These are phyloP conservation scores for Hericium rajendrae DNA, from an alignment of 768 basidiomycete species.

Conservation along the genomic window DNA sequence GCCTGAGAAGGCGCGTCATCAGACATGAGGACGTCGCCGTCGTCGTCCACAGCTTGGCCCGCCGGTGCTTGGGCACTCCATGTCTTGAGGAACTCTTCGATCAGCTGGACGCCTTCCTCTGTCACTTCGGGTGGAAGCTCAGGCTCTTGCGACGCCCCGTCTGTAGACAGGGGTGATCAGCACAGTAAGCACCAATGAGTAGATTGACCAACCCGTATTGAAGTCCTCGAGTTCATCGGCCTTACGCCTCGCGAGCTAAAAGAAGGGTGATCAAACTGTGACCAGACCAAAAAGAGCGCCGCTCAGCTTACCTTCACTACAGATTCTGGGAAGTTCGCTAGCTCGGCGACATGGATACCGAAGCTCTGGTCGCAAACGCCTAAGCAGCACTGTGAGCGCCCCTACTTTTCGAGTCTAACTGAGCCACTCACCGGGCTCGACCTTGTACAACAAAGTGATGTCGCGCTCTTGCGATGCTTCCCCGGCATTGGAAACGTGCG, in stretches of 20 bases:
- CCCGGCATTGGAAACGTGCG: constrained; percentile 62
- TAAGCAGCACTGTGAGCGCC: constrained; percentile 17
- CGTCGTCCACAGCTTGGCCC: constrained; percentile 23
- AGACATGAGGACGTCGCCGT: constrained; percentile 40
- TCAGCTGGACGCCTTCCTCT: constrained; percentile 71
- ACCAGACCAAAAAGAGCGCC: neutral
- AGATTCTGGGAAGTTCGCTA: constrained; percentile 96
- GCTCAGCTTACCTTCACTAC: constrained; percentile 63
- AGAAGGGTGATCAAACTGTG: neutral
- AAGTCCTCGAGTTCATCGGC: constrained; percentile 90
- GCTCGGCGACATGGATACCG: constrained; percentile 93
- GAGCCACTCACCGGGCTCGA: constrained; percentile 56
- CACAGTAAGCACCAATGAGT: neutral
- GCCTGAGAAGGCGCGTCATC: constrained; percentile 24
- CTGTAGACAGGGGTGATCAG: neutral
- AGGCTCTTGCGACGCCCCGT: constrained; percentile 20
- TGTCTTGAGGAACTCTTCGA: constrained; percentile 64
- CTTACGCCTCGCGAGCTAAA: constrained; percentile 80
- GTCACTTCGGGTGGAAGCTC: constrained; percentile 49
- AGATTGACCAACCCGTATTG: constrained; percentile 33
- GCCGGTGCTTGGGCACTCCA: constrained; percentile 42
- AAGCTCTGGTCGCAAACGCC: constrained; percentile 96
- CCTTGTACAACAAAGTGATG: constrained; percentile 72
- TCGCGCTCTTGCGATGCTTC: constrained; percentile 46
- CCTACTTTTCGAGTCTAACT: neutral